Evolutionary conservation across 768 basidiomycete genomes (phyloP).

Genomic region (Amanita muscaria): DNA sequence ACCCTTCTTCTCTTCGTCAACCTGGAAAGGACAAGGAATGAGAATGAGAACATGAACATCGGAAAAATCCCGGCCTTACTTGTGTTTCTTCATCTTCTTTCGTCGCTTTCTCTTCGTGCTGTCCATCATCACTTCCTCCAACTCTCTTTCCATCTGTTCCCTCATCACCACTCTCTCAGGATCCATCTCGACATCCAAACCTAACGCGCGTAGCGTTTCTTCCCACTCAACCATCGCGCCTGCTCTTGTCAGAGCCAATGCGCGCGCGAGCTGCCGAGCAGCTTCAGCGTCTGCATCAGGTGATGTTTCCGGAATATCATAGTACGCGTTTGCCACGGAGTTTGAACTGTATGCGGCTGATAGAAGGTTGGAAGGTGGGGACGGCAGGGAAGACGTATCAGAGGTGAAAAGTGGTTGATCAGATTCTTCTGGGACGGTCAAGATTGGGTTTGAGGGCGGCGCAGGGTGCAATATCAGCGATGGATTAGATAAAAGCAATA

Average conservation of each 20-base stretch:
- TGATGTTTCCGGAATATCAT: slow-evolving; percentile 40
- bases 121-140: slow-evolving; percentile 63
- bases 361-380: neutral
- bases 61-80: slow-evolving; percentile 44
- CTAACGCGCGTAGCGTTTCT: slow-evolving; percentile 52
- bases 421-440: slow-evolving; percentile 7
- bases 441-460: slow-evolving; percentile 20
- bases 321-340: slow-evolving; percentile 9
- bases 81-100: slow-evolving; percentile 98
- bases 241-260: slow-evolving; percentile 59
- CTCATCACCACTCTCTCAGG: slow-evolving; percentile 42
- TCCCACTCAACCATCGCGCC: slow-evolving; percentile 64
- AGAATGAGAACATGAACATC: neutral
- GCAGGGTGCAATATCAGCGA: slow-evolving; percentile 38
- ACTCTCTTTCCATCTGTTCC: slow-evolving; percentile 48
- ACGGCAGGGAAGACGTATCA: neutral
- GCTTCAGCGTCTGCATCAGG: slow-evolving; percentile 73
- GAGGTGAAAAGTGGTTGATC: slow-evolving; percentile 3
- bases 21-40: slow-evolving; percentile 30
- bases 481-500: slow-evolving; percentile 61
- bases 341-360: slow-evolving; percentile 11
- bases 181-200: slow-evolving; percentile 45
- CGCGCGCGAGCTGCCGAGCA: slow-evolving; percentile 69
- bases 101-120: slow-evolving; percentile 77
- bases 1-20: slow-evolving; percentile 89